phyloP scores from a whole-genome alignment of 2,329 filamentous ascomycete genomes.

The Phialophora verrucosa region DNA sequence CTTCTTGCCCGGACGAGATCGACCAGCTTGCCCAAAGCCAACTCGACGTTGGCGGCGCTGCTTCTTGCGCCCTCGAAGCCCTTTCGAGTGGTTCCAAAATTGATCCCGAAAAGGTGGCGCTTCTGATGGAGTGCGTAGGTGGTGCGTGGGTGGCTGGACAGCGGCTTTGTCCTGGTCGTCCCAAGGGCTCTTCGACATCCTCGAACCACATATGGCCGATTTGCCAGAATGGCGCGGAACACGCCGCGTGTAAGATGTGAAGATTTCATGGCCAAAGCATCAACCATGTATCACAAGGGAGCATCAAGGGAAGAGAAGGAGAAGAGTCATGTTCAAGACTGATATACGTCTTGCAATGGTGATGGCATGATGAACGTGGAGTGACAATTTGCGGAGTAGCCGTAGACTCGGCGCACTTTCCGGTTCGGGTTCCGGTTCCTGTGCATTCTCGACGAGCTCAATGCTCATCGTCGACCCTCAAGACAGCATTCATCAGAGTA shows the following conservation, averaged over 20 bases:
- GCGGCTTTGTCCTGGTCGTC: slow-evolving; percentile 7
- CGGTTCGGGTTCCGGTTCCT: not conserved
- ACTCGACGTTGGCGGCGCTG: slow-evolving; percentile 35
- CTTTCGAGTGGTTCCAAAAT: slow-evolving; percentile 19
- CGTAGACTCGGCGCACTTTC: not conserved
- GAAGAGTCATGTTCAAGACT: not conserved
- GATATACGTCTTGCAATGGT: not conserved
- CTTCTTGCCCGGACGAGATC: slow-evolving; percentile 68
- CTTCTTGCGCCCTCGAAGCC: slow-evolving; percentile 32
- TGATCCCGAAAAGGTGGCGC: slow-evolving; percentile 34
- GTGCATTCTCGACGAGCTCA: not conserved
- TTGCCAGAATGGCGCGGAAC: slow-evolving; percentile 53
- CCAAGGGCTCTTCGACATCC: slow-evolving; percentile 27
- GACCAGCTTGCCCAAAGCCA: slow-evolving; percentile 55
- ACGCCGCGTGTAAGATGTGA: slow-evolving; percentile 52
- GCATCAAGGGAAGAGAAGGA: not conserved
- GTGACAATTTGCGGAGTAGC: not conserved
- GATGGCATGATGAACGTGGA: not conserved
- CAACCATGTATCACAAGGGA: not conserved
- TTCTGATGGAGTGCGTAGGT: slow-evolving; percentile 22
- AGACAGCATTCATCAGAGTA: not conserved
- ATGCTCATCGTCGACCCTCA: not conserved
- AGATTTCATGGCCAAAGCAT: slow-evolving; percentile 45
- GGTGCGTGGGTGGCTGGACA: slow-evolving; percentile 8
- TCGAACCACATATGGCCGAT: slow-evolving; percentile 46